Evolutionary conservation across 108 stramenopile genomes (phyloP).

Genomic region (Fistulifera solaris): DNA sequence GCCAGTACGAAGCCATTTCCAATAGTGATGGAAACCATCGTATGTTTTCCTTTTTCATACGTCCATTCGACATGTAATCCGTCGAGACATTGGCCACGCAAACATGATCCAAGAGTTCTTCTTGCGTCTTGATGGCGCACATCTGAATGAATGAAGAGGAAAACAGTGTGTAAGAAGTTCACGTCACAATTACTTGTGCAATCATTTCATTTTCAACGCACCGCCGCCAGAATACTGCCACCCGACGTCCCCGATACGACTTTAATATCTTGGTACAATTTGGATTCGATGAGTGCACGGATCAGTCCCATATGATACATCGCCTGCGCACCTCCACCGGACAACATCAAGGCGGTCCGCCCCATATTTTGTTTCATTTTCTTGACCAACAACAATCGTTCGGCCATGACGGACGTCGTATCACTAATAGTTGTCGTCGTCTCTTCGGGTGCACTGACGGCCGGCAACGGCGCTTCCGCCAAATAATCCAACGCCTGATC

Average conservation of each 20-base stretch:
- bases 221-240: slow-evolving; percentile 79
- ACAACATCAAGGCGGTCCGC: slow-evolving; percentile 82
- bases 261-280: slow-evolving; percentile 70
- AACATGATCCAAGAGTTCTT: slow-evolving; percentile 68
- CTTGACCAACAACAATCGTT: slow-evolving; percentile 54
- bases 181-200: no score
- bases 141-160: slow-evolving; percentile 18
- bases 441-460: slow-evolving; percentile 13
- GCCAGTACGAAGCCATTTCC: slow-evolving; percentile 74
- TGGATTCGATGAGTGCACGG: slow-evolving; percentile 69
- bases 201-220: no score
- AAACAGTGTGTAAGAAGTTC: no score
- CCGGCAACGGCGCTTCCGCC: slow-evolving; percentile 29
- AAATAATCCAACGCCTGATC: slow-evolving; percentile 59
- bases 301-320: slow-evolving; percentile 92
- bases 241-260: slow-evolving; percentile 88
- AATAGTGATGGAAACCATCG: slow-evolving; percentile 77
- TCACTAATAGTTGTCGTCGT: no score
- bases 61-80: slow-evolving; percentile 67
- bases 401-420: slow-evolving; percentile 14
- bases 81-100: slow-evolving; percentile 76
- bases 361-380: slow-evolving; percentile 88
- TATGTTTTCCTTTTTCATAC: slow-evolving; percentile 67
- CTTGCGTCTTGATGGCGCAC: slow-evolving; percentile 70
- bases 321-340: slow-evolving; percentile 87